A percentile compares a stretch with the other conserved stretches of the same genome.
phyloP scores from a whole-genome alignment of 257 asterid species.

The Galeopsis tetrahit region DNA sequence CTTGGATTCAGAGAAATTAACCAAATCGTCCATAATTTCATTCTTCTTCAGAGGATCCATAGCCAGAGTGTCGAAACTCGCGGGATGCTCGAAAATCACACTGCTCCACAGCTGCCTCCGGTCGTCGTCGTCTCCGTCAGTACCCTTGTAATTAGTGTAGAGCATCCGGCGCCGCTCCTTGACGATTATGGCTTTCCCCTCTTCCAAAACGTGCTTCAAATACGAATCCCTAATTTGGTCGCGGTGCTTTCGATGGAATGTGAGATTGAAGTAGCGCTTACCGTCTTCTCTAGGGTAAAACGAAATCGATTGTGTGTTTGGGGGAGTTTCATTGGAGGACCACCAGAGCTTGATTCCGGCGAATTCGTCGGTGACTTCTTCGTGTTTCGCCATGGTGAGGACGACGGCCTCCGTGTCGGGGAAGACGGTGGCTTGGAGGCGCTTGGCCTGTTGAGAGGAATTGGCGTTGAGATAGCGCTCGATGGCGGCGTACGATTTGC shows the following conservation, averaged over 20 bases:
- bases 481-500: too few relatives aligned
- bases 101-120: conserved; percentile 56
- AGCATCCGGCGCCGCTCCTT: conserved; percentile 53
- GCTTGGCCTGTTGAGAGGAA: conserved; percentile 54
- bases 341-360: conserved; percentile 54
- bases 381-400: conserved; percentile 54
- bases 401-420: conserved; percentile 49
- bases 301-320: conserved; percentile 41
- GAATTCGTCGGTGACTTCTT: conserved; percentile 59
- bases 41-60: conserved; percentile 63
- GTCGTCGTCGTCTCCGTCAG: conserved; percentile 38
- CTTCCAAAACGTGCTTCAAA: conserved; percentile 47
- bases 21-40: conserved; percentile 52
- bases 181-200: conserved; percentile 55
- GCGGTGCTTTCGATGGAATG: conserved; percentile 44
- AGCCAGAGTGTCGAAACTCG: conserved; percentile 50
- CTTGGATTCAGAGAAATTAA: conserved; percentile 44
- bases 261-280: conserved; percentile 49
- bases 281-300: conserved; percentile 44
- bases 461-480: conserved; percentile 13
- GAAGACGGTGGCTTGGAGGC: conserved; percentile 44
- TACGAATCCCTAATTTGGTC: conserved; percentile 37
- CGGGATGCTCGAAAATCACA: conserved; percentile 59
- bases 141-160: conserved; percentile 47
- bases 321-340: conserved; percentile 37